phyloP scores from a whole-genome alignment of 2,329 filamentous ascomycete species.

The Huntiella savannae region DNA sequence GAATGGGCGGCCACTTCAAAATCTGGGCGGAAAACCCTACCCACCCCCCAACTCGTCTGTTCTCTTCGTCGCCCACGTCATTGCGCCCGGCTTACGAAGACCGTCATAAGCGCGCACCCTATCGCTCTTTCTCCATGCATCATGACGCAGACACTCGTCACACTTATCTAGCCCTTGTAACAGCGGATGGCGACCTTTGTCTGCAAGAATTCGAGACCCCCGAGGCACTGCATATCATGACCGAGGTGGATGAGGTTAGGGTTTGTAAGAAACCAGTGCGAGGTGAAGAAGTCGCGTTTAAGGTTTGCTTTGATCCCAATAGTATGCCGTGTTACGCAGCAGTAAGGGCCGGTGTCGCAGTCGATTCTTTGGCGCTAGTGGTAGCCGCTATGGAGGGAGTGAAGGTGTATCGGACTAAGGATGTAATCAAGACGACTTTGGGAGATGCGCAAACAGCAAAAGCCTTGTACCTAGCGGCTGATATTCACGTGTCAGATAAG shows the following conservation, averaged over 20 bases:
- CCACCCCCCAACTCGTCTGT: constrained; percentile 61
- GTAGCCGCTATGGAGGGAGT: constrained; percentile 74
- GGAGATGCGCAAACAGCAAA: constrained; percentile 39
- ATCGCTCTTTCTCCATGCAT: constrained; percentile 71
- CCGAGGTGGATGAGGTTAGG: constrained; percentile 31
- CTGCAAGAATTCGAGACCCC: constrained; percentile 74
- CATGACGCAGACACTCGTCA: constrained; percentile 60
- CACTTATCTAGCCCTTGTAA: constrained; percentile 70
- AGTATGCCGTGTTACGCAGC: constrained; percentile 61
- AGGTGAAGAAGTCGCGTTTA: constrained; percentile 75
- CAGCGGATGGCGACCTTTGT: constrained; percentile 59
- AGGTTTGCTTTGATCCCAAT: constrained; percentile 75
- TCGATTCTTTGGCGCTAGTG: constrained; percentile 61
- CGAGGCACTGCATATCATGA: constrained; percentile 64
- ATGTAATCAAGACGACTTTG: constrained; percentile 29
- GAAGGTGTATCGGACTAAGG: constrained; percentile 60
- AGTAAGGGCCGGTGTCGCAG: constrained; percentile 60
- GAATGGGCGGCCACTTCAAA: constrained; percentile 70
- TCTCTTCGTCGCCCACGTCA: constrained; percentile 36
- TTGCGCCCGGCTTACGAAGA: constrained; percentile 34
- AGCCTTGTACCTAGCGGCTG: constrained; percentile 65
- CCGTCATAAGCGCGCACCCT: constrained; percentile 38
- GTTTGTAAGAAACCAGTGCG: constrained; percentile 40
- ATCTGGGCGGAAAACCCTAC: constrained; percentile 84
- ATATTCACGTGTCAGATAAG: constrained; percentile 23